Evolutionary conservation across 2,329 filamentous ascomycete species (phyloP), one percentile per base, ranked within the genome.

Genomic region (Pestalotiopsis sp.): DNA sequence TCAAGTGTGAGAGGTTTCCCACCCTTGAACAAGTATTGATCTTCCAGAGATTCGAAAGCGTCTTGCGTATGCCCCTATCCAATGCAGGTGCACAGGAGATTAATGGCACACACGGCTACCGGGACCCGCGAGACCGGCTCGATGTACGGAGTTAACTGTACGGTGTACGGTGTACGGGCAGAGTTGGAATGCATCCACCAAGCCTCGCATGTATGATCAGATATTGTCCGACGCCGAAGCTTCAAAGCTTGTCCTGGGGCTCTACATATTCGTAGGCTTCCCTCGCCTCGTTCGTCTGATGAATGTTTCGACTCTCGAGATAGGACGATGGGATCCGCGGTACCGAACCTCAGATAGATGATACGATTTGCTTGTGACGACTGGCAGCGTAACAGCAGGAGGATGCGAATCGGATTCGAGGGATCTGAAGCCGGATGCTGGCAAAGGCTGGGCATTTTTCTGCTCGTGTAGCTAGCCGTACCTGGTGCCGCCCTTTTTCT

Each of bases 231-330:
- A 52, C 45, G 45, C 45, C 45, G 45, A 52, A 52, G 45, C 45
- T 52, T 52, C 45, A 52, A 52, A 52, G 45, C 45, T 52, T 52
- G 45, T 52, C 45, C 45, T 52, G 45, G 45, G 45, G 9, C 40
- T 31, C 27, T 45, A 45, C 45, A 52, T 61, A 60, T 61, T 17
- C 14, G 38, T 61, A 61, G 57, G 59, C 45, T 38, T 20, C 6
- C 27, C 27, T 61, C 27, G 38, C 36, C 23, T 38, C 31, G 61
- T 65, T 65, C 63, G 63, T 65, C 63, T 65, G 63, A 65, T 58
- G 12, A 31, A n/a, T 56, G 63, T 65, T 65, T 65, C 63, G 36
- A 65, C 49, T 36, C 23, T 38, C 4, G 13, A 45, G 27, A 25
- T 23, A 13, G 52, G 27, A 25, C 40, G 36, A 56, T 3, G 63